Percentiles rank a stretch among this genome's conserved stretches.
Conservation (phyloP, 2,329 filamentous ascomycete species). For the Botryotinia globosa region DNA sequence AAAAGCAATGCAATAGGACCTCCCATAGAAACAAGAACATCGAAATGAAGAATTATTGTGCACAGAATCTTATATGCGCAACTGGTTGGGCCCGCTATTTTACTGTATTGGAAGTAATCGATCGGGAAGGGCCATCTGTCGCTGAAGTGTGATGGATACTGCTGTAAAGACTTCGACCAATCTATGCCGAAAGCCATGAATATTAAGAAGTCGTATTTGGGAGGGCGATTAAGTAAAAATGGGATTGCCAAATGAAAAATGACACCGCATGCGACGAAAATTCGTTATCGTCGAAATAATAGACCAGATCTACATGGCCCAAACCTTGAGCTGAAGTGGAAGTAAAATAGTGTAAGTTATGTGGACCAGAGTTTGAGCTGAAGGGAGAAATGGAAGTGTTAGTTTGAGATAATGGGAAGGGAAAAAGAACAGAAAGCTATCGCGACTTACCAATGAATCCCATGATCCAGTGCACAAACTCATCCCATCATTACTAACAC, state of each 20-base stretch:
- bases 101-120: slow-evolving; percentile 28
- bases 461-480: slow-evolving; percentile 99
- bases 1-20: slow-evolving; percentile 40
- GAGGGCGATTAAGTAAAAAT: slow-evolving; percentile 41
- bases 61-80: slow-evolving; percentile 39
- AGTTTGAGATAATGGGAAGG: slow-evolving; percentile 1
- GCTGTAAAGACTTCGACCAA: slow-evolving; percentile 49
- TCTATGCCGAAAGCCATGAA: slow-evolving; percentile 43
- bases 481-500: slow-evolving; percentile 98
- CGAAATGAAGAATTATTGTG: slow-evolving; percentile 46
- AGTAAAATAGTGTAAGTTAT: slow-evolving; percentile 19
- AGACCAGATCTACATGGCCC: slow-evolving; percentile 54
- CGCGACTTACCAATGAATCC: slow-evolving; percentile 85
- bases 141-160: slow-evolving; percentile 40
- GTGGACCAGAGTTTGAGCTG: slow-evolving; percentile 13
- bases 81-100: slow-evolving; percentile 28
- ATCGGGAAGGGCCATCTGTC: slow-evolving; percentile 37
- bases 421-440: not conserved
- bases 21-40: slow-evolving; percentile 39
- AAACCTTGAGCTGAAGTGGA: slow-evolving; percentile 71
- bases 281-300: slow-evolving; percentile 20
- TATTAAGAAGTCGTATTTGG: slow-evolving; percentile 43
- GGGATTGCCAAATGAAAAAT: slow-evolving; percentile 24
- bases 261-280: slow-evolving; percentile 16
- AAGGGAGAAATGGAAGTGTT: slow-evolving; percentile 19